Evolutionary conservation across 1,284 basidiomycete genomes (phyloP).

Genomic region (Fistulina hepatica): DNA sequence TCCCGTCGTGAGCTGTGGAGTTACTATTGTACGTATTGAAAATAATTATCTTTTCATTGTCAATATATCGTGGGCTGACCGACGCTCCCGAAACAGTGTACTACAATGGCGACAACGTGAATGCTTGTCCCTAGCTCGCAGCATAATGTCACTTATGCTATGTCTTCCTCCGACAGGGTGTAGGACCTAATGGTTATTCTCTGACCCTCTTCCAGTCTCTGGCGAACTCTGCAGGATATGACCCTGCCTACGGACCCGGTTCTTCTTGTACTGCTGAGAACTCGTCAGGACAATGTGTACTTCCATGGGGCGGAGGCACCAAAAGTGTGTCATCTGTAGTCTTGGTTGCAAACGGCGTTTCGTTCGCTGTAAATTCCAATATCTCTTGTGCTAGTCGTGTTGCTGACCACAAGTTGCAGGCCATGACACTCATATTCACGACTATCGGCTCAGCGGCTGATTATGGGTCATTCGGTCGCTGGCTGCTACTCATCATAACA

Average conservation of each 20-base stretch:
- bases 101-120: conserved; percentile 11
- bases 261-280: conserved; percentile 43
- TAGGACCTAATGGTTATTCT: conserved; percentile 13
- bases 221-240: conserved; percentile 54
- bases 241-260: conserved; percentile 52
- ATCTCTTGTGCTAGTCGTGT: neutral
- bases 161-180: conserved; percentile 4
- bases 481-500: conserved; percentile 61
- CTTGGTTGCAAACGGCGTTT: conserved; percentile 61
- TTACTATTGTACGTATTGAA: conserved; percentile 12
- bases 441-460: conserved; percentile 73
- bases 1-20: conserved; percentile 14
- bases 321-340: conserved; percentile 65
- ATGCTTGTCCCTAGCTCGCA: neutral
- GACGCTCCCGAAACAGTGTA: conserved; percentile 6
- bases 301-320: conserved; percentile 59
- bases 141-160: neutral
- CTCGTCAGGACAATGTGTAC: conserved; percentile 57
- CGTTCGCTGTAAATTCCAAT: conserved; percentile 47
- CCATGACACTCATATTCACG: conserved; percentile 72
- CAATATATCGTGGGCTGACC: neutral
- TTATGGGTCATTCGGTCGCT: conserved; percentile 70
- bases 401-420: conserved; percentile 27
- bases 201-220: conserved; percentile 61
- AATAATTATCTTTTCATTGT: too few species aligned